Conservation (phyloP, 441 rosid species). For the Erysimum cheiri region DNA sequence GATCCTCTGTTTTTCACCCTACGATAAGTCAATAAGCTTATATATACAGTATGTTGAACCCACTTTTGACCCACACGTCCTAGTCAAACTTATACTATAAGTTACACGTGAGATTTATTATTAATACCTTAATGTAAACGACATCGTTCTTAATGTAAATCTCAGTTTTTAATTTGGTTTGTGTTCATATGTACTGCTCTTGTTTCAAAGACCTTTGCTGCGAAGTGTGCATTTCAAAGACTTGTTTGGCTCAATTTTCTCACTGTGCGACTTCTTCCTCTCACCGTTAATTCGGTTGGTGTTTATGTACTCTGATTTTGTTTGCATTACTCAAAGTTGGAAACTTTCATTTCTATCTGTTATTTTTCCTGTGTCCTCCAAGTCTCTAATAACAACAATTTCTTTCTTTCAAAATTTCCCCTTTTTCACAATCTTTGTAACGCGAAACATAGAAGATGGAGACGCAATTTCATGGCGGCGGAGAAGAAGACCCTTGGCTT, state of each 20-base stretch:
- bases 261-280: not conserved
- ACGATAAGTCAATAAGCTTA: not conserved
- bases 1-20: slow-evolving; percentile 7
- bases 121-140: not conserved
- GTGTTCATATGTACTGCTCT: too few species aligned
- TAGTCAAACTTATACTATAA: not conserved
- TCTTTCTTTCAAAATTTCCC: too few species aligned
- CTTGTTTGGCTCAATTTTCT: not conserved
- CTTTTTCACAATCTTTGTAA: not conserved
- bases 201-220: too few species aligned
- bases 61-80: not conserved
- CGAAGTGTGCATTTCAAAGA: too few species aligned
- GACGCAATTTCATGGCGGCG: slow-evolving; percentile 16
- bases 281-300: not conserved
- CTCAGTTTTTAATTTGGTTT: too few species aligned
- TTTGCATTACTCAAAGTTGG: not conserved
- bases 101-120: not conserved
- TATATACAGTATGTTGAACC: not conserved
- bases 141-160: not conserved
- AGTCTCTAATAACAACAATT: too few species aligned
- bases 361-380: too few species aligned
- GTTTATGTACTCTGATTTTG: too few species aligned
- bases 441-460: slow-evolving; percentile 28
- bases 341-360: not conserved
- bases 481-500: slow-evolving; percentile 72